phyloP scores from a whole-genome alignment of 73 alveolate genomes.

The Paraurostyla sp. region DNA sequence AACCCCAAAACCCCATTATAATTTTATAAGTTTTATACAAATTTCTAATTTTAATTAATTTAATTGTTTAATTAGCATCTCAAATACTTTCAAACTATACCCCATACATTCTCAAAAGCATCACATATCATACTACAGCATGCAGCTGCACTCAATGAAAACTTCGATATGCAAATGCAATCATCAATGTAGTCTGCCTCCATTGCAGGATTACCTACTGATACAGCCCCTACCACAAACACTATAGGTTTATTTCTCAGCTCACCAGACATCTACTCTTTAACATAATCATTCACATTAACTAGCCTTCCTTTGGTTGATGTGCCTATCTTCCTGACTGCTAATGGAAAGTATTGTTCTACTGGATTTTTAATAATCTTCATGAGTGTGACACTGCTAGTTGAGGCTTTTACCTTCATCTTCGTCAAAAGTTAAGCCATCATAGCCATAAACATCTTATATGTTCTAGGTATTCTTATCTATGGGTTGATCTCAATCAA shows the following conservation, averaged over 20 bases:
- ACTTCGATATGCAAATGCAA: conserved; percentile 76
- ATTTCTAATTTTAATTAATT: neutral
- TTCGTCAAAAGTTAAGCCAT: conserved; percentile 92
- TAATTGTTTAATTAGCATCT: too few species aligned
- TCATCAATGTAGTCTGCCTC: conserved; percentile 84
- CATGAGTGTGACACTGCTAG: conserved; percentile 86
- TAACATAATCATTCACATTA: conserved; percentile 84
- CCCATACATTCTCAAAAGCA: conserved; percentile 85
- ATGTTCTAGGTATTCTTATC: conserved; percentile 95
- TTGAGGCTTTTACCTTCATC: conserved; percentile 86
- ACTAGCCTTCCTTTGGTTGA: conserved; percentile 88
- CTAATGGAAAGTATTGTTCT: conserved; percentile 92
- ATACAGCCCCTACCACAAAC: conserved; percentile 95
- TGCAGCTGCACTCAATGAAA: conserved; percentile 86
- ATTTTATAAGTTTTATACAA: too few species aligned
- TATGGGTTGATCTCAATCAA: conserved; percentile 92
- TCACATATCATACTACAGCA: conserved; percentile 75
- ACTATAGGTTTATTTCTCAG: conserved; percentile 83
- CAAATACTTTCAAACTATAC: conserved; percentile 53
- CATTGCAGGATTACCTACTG: conserved; percentile 95
- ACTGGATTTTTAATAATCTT: conserved; percentile 94
- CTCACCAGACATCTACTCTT: conserved; percentile 39
- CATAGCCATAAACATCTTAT: conserved; percentile 93
- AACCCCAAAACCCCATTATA: too few species aligned
- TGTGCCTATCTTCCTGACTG: conserved; percentile 93